Base-by-base conservation (phyloP, 2,329 filamentous ascomycete species). In the Plectosphaerella sp. region DNA sequence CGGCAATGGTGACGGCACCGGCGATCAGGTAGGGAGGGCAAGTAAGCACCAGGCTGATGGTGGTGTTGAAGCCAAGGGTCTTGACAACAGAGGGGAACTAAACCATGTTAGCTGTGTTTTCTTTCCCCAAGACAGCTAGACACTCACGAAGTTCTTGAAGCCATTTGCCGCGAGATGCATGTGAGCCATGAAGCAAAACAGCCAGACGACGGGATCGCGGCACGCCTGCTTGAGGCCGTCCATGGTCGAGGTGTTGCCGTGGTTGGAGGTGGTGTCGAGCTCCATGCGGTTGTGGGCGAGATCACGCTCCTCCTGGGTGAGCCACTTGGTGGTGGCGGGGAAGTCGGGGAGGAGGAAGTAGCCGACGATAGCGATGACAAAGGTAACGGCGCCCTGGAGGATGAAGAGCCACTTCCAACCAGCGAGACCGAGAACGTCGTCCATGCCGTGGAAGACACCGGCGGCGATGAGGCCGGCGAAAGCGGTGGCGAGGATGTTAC, bases 391-490 rank as follows among this genome's bases (percentile, higher is more conserved):
- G 14, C 70, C 69, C 50, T 74, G 65, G 15, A 75, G 64, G 45
- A 73, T 67, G 58, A 72, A 73, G 2, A 73, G 59, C 72, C 72
- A 75, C 48, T 64, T 59, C 73, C 72, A 76, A n/a, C 69, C 71
- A 5, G 57, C 57, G 11, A 73, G 54, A 1, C 70, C 69, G 24
- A 51, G 56, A 3, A 55, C 57, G n/a, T 65, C 63, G 49, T 73
- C 69, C 70, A 88, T 76, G 39, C 80, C 77, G 16, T 70, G 68
- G 0, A 82, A 83, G 47, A 91, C 86, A 6, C 83, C 78, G 1
- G 81, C 82, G 2, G 81, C 79, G 20, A 86, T 72, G n/a, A 85
- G 69, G 1, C 84, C 86, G 0, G 83, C 84, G 60, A 89, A 88
- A 0, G 86, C 85, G 1, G 84, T 84, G 1, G 82, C 84, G 6